Evolutionary conservation across 164 flowering plant species (phyloP).

Genomic region (Macadamia integrifolia): DNA sequence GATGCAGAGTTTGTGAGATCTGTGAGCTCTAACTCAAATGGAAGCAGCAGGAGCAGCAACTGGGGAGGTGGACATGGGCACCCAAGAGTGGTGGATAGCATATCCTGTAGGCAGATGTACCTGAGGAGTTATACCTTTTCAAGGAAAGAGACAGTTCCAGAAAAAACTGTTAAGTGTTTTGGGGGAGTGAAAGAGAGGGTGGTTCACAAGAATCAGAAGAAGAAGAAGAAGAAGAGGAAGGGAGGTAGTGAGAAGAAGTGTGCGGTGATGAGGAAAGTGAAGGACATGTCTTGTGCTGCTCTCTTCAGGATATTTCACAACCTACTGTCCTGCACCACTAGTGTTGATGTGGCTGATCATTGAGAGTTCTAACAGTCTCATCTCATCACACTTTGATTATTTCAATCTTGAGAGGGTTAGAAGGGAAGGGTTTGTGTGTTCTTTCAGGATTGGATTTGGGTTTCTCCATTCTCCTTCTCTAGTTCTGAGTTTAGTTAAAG

Average conservation of each 20-base stretch:
- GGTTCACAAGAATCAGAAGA: conserved; percentile 7
- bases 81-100: conserved; percentile 42
- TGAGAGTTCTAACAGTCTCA: too few species aligned
- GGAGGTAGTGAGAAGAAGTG: conserved; percentile 14
- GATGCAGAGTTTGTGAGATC: conserved; percentile 46
- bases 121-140: conserved; percentile 59
- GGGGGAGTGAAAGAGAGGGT: conserved; percentile 26
- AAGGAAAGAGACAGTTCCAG: conserved; percentile 28
- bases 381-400: too few species aligned
- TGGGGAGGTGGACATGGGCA: not conserved
- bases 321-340: not conserved
- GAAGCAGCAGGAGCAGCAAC: too few species aligned
- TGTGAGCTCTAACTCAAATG: conserved; percentile 7
- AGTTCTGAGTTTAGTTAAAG: too few species aligned
- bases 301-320: conserved; percentile 23
- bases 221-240: not conserved
- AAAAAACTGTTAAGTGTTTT: conserved; percentile 37
- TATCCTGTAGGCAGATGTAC: conserved; percentile 57
- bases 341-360: not conserved
- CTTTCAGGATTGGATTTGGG: too few species aligned
- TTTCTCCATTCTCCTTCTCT: too few species aligned
- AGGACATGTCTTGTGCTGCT: conserved; percentile 30
- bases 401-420: too few species aligned
- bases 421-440: too few species aligned
- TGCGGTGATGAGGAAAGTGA: conserved; percentile 27